phyloP scores from a whole-genome alignment of 768 basidiomycete species.

The Fibroporia radiculosa region DNA sequence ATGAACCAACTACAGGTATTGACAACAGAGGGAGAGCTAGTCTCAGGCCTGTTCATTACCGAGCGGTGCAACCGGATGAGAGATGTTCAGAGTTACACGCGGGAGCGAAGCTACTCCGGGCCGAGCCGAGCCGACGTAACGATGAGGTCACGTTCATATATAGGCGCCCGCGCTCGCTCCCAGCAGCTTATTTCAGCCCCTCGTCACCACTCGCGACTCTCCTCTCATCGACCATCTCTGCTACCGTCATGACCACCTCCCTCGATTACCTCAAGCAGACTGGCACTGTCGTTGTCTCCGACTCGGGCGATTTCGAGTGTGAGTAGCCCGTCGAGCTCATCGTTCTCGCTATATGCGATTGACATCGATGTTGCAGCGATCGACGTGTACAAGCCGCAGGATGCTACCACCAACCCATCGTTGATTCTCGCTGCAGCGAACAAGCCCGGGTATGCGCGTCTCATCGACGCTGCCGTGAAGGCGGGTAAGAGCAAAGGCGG shows the following conservation, averaged over 20 bases:
- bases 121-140: slow-evolving; percentile 3
- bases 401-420: slow-evolving; percentile 98
- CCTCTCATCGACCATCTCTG: not conserved
- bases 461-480: slow-evolving; percentile 70
- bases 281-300: slow-evolving; percentile 94
- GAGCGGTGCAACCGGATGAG: too few species aligned
- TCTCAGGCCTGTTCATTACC: too few species aligned
- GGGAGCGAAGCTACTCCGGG: too few species aligned
- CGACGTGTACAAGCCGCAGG: slow-evolving; percentile 94
- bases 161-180: not conserved
- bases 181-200: not conserved
- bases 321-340: slow-evolving; percentile 15
- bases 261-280: slow-evolving; percentile 82
- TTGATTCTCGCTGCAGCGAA: slow-evolving; percentile 89
- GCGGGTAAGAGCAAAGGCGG: slow-evolving; percentile 79
- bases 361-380: slow-evolving; percentile 51
- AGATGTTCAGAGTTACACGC: too few species aligned
- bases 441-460: slow-evolving; percentile 75
- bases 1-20: too few species aligned
- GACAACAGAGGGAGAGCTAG: too few species aligned
- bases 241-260: slow-evolving; percentile 58
- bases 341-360: slow-evolving; percentile 8
- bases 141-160: not conserved
- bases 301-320: slow-evolving; percentile 95
- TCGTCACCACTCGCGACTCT: not conserved